Conservation (phyloP, 352 stramenopile species). For the Globisporangium barbulae region DNA sequence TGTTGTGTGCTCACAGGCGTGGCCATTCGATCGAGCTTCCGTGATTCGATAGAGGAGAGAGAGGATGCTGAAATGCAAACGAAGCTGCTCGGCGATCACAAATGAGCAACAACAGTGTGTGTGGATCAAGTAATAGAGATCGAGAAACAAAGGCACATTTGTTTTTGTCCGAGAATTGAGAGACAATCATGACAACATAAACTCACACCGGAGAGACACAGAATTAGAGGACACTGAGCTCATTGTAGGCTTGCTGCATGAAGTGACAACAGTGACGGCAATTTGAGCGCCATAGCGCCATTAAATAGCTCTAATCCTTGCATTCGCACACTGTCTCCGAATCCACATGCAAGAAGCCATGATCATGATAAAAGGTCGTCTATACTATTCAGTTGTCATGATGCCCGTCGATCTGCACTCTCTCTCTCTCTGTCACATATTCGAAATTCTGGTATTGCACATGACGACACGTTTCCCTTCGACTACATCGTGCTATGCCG, state of each 20-base stretch:
- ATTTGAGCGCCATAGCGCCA: neutral
- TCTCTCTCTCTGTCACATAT: neutral
- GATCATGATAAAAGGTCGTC: no score
- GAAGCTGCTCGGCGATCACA: neutral
- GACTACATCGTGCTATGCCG: neutral
- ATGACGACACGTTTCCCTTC: no score
- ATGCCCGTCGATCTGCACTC: neutral
- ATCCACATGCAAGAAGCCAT: neutral
- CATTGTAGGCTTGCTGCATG: neutral
- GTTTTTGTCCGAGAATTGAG: neutral
- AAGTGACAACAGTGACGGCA: neutral
- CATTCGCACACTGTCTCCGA: neutral
- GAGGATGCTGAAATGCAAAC: neutral
- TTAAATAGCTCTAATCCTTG: neutral
- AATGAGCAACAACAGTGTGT: neutral
- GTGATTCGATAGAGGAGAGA: slow-evolving; percentile 23
- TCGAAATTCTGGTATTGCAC: neutral
- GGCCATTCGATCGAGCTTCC: slow-evolving; percentile 16
- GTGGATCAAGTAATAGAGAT: neutral
- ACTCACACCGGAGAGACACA: neutral
- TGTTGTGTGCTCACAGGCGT: slow-evolving; percentile 9
- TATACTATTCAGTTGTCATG: neutral
- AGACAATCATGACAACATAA: neutral
- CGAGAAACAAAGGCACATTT: neutral
- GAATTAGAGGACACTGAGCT: neutral